Percentiles rank a stretch among this genome's conserved stretches.
These are phyloP conservation scores for Solidago caesia DNA, from an alignment of 129 eudicot species.

Conservation along the genomic window DNA sequence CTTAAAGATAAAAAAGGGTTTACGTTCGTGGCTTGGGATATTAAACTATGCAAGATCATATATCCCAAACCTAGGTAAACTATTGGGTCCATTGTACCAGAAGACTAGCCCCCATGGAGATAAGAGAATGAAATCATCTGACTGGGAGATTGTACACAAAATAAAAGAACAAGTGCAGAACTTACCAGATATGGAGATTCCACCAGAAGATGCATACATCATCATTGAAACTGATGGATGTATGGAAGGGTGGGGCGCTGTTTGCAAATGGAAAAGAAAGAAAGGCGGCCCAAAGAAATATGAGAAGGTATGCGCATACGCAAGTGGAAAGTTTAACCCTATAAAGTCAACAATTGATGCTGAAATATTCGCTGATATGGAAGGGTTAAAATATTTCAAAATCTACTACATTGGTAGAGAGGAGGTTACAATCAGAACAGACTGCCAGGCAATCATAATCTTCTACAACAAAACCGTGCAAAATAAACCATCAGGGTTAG, in stretches of 20 bases:
- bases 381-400: background rate
- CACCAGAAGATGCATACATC: background rate
- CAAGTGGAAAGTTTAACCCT: background rate
- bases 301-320: background rate
- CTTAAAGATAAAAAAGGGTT: background rate
- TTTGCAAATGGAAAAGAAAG: background rate
- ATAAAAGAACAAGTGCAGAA: background rate
- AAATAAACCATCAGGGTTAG: constrained; percentile 11
- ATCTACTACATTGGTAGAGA: background rate
- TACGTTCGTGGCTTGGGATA: background rate
- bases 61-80: background rate
- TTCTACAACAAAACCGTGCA: background rate
- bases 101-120: background rate
- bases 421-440: background rate
- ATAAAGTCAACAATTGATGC: constrained; percentile 13
- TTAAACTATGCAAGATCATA: background rate
- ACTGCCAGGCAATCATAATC: constrained; percentile 14
- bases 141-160: background rate
- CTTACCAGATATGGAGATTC: background rate
- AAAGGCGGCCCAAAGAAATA: too few species aligned
- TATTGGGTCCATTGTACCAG: background rate
- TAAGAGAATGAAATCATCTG: background rate
- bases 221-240: background rate
- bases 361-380: background rate
- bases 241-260: background rate